phyloP scores from a whole-genome alignment of 1,284 basidiomycete genomes.

The Microbotryum violaceum region DNA sequence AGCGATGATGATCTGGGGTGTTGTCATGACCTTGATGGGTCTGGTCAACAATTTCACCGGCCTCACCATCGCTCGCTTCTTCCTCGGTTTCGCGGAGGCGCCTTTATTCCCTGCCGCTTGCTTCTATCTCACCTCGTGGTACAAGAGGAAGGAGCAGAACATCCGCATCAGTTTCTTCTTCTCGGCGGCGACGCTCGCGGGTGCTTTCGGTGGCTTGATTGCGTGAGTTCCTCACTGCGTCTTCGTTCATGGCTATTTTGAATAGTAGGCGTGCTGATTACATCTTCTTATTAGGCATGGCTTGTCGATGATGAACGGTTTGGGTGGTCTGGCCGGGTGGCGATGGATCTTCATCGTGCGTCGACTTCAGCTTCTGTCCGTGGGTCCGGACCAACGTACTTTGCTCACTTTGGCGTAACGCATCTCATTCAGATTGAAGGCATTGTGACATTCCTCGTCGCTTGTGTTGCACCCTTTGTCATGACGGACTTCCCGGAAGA shows the following conservation, averaged over 20 bases:
- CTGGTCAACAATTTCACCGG: slow-evolving; percentile 42
- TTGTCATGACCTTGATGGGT: slow-evolving; percentile 45
- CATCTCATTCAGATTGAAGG: slow-evolving; percentile 38
- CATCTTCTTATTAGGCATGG: neutral
- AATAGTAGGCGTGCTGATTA: no score
- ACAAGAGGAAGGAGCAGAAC: slow-evolving; percentile 40
- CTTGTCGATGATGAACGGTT: slow-evolving; percentile 18
- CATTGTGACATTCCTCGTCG: slow-evolving; percentile 41
- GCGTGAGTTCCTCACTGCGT: no score
- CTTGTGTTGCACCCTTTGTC: slow-evolving; percentile 37
- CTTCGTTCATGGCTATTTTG: no score
- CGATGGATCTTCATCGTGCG: slow-evolving; percentile 38
- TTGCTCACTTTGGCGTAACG: no score
- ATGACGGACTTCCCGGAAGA: slow-evolving; percentile 44
- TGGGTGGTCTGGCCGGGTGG: slow-evolving; percentile 25
- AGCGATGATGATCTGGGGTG: slow-evolving; percentile 19
- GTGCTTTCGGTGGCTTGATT: slow-evolving; percentile 37
- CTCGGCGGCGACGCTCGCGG: slow-evolving; percentile 44
- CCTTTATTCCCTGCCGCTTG: slow-evolving; percentile 33
- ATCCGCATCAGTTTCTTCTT: slow-evolving; percentile 46
- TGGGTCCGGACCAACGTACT: no score
- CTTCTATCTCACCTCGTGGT: slow-evolving; percentile 45
- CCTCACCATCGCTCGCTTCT: slow-evolving; percentile 43
- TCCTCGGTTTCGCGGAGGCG: slow-evolving; percentile 41
- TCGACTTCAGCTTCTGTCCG: no score